Base-by-base conservation (phyloP, 1,284 basidiomycete species). In the Hypsizygus ulmarius region DNA sequence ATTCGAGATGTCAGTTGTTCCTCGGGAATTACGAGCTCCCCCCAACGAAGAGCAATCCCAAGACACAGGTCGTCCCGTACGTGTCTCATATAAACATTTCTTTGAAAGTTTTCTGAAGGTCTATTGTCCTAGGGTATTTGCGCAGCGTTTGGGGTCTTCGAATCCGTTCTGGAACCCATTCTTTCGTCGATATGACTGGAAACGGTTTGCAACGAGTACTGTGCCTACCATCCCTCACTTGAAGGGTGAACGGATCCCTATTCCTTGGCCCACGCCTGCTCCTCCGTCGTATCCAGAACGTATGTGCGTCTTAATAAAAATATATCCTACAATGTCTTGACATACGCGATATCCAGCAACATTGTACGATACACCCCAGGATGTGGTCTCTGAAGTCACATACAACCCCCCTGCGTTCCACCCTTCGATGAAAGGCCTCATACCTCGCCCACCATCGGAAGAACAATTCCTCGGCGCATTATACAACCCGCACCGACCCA, bases 1-100 rank as follows among this genome's bases (percentile, higher is more conserved):
- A 91, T 60, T 85, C 87, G 1, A 74, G 79, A 55, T 87, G 87
- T 59, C 88, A 90, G 59, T 74, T 91, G 18, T 86, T 78, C 59
- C 63, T 90, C 50, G 87, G 87, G 10, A 74, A 81, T 55, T 75
- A 78, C 61, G 75, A 82, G 60, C 79, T 82, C 59, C 74, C 78
- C 27, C 66, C 75, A 40, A 64, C 67, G 50, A 68, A 65, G 42
- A 78, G 65, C 42, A 67, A 70, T 49, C 60, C 68, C 12, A 68
- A 77, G 54, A 61, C 70, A 12, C 63, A 62, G 35, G 59, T 64
- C 30, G 61, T 73, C 36, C 75, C 78, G 79, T 84, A 62, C 51
- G 78, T 70, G 7, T 49, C 27, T 46, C 21, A 7, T 25, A 25
- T 25, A 7, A 25, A 47, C 40, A 36, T 50, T 25, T 27, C 47